These are phyloP conservation scores for Exophiala lecanii-corni DNA, from an alignment of 2,329 filamentous ascomycete genomes.

Conservation along the genomic window DNA sequence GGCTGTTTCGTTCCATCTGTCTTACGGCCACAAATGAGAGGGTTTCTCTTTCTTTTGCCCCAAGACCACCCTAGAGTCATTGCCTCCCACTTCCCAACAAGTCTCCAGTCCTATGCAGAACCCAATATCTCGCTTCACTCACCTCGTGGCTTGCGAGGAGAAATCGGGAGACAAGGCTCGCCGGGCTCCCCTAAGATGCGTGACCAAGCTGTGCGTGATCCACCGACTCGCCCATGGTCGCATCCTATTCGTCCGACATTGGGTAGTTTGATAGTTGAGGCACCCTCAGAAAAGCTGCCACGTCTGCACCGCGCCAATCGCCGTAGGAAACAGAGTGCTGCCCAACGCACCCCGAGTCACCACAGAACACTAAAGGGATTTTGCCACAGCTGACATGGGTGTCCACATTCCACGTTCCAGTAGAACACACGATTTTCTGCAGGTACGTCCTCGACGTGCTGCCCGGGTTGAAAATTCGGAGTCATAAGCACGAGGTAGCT, in stretches of 20 bases:
- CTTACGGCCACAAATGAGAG: slow-evolving; percentile 9
- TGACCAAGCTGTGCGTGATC: slow-evolving; percentile 7
- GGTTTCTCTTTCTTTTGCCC: neutral
- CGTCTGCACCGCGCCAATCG: slow-evolving; percentile 13
- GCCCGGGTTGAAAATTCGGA: neutral
- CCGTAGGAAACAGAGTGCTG: slow-evolving; percentile 11
- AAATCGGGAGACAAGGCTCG: slow-evolving; percentile 13
- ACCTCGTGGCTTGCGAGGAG: slow-evolving; percentile 15
- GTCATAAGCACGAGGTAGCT: neutral
- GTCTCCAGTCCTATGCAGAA: too few species aligned
- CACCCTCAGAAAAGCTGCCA: slow-evolving; percentile 23
- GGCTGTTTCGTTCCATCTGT: slow-evolving; percentile 4
- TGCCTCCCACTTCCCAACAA: slow-evolving; percentile 10
- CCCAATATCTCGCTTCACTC: slow-evolving; percentile 6
- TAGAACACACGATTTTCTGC: slow-evolving; percentile 11
- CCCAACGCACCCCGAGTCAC: slow-evolving; percentile 11
- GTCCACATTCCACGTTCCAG: neutral
- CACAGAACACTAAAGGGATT: neutral
- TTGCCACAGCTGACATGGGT: slow-evolving; percentile 16
- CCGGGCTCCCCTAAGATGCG: slow-evolving; percentile 7
- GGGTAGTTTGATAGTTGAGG: slow-evolving; percentile 18
- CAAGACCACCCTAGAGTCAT: neutral
- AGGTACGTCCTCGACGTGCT: slow-evolving; percentile 10
- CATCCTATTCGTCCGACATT: slow-evolving; percentile 15
- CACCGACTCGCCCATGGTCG: slow-evolving; percentile 4